These are phyloP conservation scores for Suillus hirtellus DNA, from an alignment of 768 basidiomycete species.

Conservation along the genomic window DNA sequence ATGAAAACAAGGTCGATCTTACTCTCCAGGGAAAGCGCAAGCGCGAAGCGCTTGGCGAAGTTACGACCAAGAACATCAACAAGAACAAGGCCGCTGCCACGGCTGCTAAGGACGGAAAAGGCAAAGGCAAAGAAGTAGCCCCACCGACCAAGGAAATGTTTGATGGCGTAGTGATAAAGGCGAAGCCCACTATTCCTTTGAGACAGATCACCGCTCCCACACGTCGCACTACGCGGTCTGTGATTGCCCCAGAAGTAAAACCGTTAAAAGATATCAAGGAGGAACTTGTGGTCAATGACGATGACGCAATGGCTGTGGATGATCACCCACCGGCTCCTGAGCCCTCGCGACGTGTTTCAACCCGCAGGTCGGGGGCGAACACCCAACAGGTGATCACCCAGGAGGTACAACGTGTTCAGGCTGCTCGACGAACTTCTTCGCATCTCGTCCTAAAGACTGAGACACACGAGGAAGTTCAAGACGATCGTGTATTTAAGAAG, in stretches of 20 bases:
- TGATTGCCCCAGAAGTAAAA: conserved; percentile 29
- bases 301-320: conserved; percentile 57
- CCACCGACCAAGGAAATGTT: conserved; percentile 47
- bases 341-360: conserved; percentile 9
- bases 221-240: conserved; percentile 38
- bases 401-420: conserved; percentile 28
- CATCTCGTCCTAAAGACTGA: conserved; percentile 36
- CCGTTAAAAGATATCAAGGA: conserved; percentile 35
- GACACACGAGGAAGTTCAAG: conserved; percentile 52
- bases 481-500: conserved; percentile 67
- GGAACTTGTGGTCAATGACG: conserved; percentile 36
- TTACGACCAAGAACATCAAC: conserved; percentile 55
- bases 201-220: conserved; percentile 51
- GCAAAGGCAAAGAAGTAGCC: conserved; percentile 49
- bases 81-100: conserved; percentile 43
- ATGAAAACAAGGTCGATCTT: conserved; percentile 47
- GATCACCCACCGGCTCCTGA: conserved; percentile 32
- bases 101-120: conserved; percentile 43
- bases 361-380: conserved; percentile 33
- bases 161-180: conserved; percentile 65
- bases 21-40: conserved; percentile 65
- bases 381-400: conserved; percentile 27
- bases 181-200: conserved; percentile 36
- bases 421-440: conserved; percentile 35
- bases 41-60: conserved; percentile 74